Evolutionary conservation across 768 basidiomycete species (phyloP), one percentile per base, ranked within the genome.

Genomic region (Lactifluus volemus): DNA sequence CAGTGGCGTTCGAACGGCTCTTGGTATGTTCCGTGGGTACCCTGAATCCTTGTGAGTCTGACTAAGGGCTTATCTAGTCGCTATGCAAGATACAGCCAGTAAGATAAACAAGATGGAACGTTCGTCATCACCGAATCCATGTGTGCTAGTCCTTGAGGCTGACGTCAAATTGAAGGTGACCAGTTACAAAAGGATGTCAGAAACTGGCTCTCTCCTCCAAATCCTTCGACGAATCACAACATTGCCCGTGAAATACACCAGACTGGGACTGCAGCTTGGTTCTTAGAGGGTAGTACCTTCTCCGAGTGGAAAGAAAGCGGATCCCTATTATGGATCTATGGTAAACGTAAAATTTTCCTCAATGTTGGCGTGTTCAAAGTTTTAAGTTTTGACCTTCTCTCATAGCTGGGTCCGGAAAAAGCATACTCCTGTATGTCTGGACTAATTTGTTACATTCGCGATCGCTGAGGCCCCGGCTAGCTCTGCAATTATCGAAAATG

Each of bases 371-470:
- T 38, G 10, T 9, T 6, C 12, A 34, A n/a, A 7, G 4, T 7
- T 3, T 6, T 48, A 7, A 49, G n/a, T n/a, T n/a, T n/a, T 12
- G 6, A 34, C 1, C 21, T 32, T 29, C 6, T 50, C 0, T 47
- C 36, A 14, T 7, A 60, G 59, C 59, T 5, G 58, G 58, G 1
- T 52, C 49, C 1, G 58, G 58, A 12, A 59, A 60, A 30, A 60
- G 59, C 25, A 54, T 53, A 2, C 38, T 60, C 17, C n/a, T 53
- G 59, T 60, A 25, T 4, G 59, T 49, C 1, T 3, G 42, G 2
- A 4, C 21, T 6, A 11, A 17, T 21, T 15, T n/a, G 0, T n/a
- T 29, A 0, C 2, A 6, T 21, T 19, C 25, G 7, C 8, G 12
- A 5, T 32, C 19, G 34, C 19, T 58, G 2, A 49, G 19, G 3